These are phyloP conservation scores for Heliophila coronopifolia DNA, from an alignment of 441 rosid species.

Conservation along the genomic window DNA sequence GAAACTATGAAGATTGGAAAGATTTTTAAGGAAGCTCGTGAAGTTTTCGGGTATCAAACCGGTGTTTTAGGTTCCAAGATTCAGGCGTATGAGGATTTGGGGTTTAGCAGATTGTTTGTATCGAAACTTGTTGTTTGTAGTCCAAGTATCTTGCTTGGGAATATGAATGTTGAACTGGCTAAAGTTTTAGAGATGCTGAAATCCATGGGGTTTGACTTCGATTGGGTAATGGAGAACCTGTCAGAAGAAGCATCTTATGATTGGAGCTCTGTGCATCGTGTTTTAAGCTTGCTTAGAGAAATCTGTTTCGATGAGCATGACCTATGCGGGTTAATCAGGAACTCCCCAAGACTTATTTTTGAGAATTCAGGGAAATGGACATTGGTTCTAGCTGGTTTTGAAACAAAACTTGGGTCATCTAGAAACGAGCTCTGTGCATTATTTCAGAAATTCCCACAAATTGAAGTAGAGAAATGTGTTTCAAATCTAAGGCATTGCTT, in stretches of 20 bases:
- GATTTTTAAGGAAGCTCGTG: conserved; percentile 46
- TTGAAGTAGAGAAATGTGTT: conserved; percentile 39
- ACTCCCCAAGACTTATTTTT: conserved; percentile 46
- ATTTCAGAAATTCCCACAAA: conserved; percentile 46
- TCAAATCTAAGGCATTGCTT: conserved; percentile 51
- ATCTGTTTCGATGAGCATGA: conserved; percentile 33
- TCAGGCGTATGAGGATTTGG: conserved; percentile 52
- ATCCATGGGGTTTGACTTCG: conserved; percentile 34
- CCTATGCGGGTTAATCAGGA: conserved; percentile 37
- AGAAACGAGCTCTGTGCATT: conserved; percentile 33
- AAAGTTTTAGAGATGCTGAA: conserved; percentile 41
- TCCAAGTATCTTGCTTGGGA: conserved; percentile 52
- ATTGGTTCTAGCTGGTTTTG: conserved; percentile 37
- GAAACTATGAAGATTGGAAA: conserved; percentile 53
- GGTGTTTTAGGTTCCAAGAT: conserved; percentile 55
- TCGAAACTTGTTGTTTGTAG: conserved; percentile 39
- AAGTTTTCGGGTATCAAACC: conserved; percentile 41
- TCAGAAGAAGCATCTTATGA: conserved; percentile 33
- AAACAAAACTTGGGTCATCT: conserved; percentile 49
- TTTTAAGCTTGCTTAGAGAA: conserved; percentile 37
- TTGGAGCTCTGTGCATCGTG: conserved; percentile 50
- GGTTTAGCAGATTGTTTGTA: conserved; percentile 39
- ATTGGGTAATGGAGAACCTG: conserved; percentile 47
- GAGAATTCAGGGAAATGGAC: conserved; percentile 52
- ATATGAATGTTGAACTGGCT: conserved; percentile 36